Evolutionary conservation across 768 basidiomycete genomes (phyloP), one percentile per base, ranked within the genome.

Genomic region (Mycena amicta): DNA sequence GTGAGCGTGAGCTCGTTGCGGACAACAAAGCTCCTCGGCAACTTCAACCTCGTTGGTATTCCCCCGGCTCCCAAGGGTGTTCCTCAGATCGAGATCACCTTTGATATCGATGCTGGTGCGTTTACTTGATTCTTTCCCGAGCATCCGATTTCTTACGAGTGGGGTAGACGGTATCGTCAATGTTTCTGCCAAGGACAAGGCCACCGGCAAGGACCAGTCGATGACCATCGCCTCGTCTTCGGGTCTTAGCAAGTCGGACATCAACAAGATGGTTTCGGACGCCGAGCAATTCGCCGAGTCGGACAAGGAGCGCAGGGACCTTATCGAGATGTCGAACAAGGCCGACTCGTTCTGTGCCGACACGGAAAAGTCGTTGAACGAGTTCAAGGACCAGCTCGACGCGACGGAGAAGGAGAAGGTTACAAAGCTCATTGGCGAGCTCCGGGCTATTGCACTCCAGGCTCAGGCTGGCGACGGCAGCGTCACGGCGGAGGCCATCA

Each of bases 21-120:
- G 97, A 98, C 80, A 98, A 98, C 88, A 99, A n/a, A 98, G 78
- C 78, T 98, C 5, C 89, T 99, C 57, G 97, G 97, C 61, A 96
- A 98, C 82, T 99, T 99, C 89, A 97, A 98, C 79, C 91, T 99
- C 60, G 93, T 95, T 59, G 97, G 96, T 52, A 95, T 99, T 57
- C 96, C 97, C 50, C 91, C 90, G 43, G 88, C 88, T 33, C 88
- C 87, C 65, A 89, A 89, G 75, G 87, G 87, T 71, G 85, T 92
- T 57, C 90, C 91, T 65, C 90, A 92, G 72, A 90, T 93, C 59
- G 88, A 90, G 70, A 92, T 93, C 73, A 90, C 89, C 58, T 92
- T 99, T 71, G 97, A 98, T 76, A 99, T 99, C 59, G 96, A 98
- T 71, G 95, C 94, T 65, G 92, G 90, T 87, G 68, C 41, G 84